These are phyloP conservation scores for Viridothelium virens DNA, from an alignment of 495 filamentous ascomycete genomes.

Conservation along the genomic window DNA sequence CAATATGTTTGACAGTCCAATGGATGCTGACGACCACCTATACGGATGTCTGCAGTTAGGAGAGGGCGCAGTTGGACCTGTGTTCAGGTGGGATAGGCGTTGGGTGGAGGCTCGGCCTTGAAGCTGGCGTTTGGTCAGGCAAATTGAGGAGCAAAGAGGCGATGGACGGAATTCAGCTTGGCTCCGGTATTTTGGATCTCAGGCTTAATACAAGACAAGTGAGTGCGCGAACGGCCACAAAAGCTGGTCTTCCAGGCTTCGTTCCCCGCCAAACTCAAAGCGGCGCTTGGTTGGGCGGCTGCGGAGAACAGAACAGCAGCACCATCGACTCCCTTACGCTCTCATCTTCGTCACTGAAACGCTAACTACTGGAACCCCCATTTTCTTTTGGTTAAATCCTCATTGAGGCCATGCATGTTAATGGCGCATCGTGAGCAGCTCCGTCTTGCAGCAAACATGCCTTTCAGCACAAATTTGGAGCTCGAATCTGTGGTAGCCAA, in stretches of 20 bases:
- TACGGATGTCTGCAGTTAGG: background rate
- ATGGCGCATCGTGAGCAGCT: no score
- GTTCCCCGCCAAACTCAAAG: slow-evolving; percentile 11
- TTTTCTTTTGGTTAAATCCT: background rate
- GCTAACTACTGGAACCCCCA: no score
- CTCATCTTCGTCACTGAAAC: background rate
- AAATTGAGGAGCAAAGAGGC: no score
- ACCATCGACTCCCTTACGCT: background rate
- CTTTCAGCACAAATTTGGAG: no score
- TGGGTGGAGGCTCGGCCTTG: background rate
- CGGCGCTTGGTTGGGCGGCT: slow-evolving; percentile 10
- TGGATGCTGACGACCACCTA: background rate
- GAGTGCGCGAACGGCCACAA: background rate
- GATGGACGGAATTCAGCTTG: background rate
- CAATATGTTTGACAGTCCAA: background rate
- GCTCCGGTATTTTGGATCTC: background rate
- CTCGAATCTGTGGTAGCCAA: no score
- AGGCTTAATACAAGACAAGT: background rate
- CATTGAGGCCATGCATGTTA: no score
- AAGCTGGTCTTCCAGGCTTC: slow-evolving; percentile 5
- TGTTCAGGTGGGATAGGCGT: background rate
- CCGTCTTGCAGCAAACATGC: no score
- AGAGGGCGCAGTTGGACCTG: background rate
- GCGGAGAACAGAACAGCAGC: slow-evolving; percentile 1
- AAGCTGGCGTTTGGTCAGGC: background rate